phyloP scores from a whole-genome alignment of 768 basidiomycete genomes.

The Tricholoma bakamatsutake region DNA sequence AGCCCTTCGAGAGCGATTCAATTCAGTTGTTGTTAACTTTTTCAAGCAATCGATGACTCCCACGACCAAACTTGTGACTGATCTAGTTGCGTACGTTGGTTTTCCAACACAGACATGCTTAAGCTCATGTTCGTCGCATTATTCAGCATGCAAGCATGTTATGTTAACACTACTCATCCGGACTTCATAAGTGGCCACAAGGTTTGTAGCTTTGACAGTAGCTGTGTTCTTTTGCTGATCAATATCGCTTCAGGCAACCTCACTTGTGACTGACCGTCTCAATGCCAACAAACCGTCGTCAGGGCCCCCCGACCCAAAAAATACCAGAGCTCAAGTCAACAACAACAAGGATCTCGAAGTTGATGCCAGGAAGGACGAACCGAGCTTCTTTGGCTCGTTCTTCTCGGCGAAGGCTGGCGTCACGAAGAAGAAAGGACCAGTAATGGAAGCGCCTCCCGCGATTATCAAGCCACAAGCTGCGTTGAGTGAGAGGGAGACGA shows the following conservation, averaged over 20 bases:
- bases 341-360: slow-evolving; percentile 94
- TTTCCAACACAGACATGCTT: neutral
- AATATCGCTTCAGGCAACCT: slow-evolving; percentile 59
- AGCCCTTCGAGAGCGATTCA: slow-evolving; percentile 94
- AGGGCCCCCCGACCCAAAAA: slow-evolving; percentile 60
- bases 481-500: slow-evolving; percentile 88
- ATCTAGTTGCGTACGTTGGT: slow-evolving; percentile 78
- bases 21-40: slow-evolving; percentile 92
- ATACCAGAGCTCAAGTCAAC: slow-evolving; percentile 61
- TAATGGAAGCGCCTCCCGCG: slow-evolving; percentile 70
- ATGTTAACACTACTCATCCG: slow-evolving; percentile 98
- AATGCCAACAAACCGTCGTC: slow-evolving; percentile 68
- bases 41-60: slow-evolving; percentile 93
- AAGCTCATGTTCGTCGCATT: neutral
- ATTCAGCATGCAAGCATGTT: slow-evolving; percentile 92
- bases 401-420: slow-evolving; percentile 63
- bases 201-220: slow-evolving; percentile 25
- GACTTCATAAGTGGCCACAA: slow-evolving; percentile 98
- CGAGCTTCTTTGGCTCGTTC: slow-evolving; percentile 94
- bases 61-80: slow-evolving; percentile 89
- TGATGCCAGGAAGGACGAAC: slow-evolving; percentile 82
- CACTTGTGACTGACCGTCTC: slow-evolving; percentile 78
- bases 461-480: slow-evolving; percentile 88
- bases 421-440: slow-evolving; percentile 51
- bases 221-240: slow-evolving; percentile 1